Base-by-base conservation (phyloP, 345 rosid genomes). In the Ceriops decandra region DNA sequence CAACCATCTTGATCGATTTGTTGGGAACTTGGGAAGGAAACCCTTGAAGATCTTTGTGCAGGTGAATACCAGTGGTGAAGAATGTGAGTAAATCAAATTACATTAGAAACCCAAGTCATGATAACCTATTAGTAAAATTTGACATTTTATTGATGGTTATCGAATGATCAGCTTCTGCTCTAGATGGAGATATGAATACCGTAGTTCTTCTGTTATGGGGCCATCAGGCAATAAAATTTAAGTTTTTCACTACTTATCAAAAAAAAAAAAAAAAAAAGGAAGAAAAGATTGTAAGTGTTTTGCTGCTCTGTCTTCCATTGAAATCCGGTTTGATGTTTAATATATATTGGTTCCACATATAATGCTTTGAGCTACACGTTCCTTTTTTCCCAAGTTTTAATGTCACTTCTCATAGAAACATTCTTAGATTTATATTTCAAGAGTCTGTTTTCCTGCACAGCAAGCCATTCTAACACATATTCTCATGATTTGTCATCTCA, bases 61-160 rank as follows among this genome's bases (percentile, higher is more conserved):
- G 86, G 96, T 95, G 71, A 91, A 95, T 74, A 95, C 99, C 62
- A 91, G 99, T 74, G 96, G 98, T 20, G 98, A 95, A 87, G 93
- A 90, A 76, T 95, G 99, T 95, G 73, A 85, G 99, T 79, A 5
- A 31, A 28, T 63, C 11, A 27, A 28, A 26, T 47, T 33, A 7
- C 63, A 16, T 67, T 52, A 53, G 64, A 21, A 54, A 54, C 11
- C 24, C 16, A 21, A 13, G 59, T 22, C 30, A 13, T 42, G 15
- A 42, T 42, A 42, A 42, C 16, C 19, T 11, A 42, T 42, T 3
- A 42, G 49, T 2, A 42, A 13, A 42, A 42, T 4, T 42, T 11
- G 49, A 42, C 49, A 11, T 42, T 42, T 42, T 42, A 11, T 42
- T 13, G 15, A 13, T 13, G 49, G 49, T 15, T 13, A 42, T 13